Evolutionary conservation across 2,329 filamentous ascomycete species (phyloP).

Genomic region (Xylariomycetidae sp.): DNA sequence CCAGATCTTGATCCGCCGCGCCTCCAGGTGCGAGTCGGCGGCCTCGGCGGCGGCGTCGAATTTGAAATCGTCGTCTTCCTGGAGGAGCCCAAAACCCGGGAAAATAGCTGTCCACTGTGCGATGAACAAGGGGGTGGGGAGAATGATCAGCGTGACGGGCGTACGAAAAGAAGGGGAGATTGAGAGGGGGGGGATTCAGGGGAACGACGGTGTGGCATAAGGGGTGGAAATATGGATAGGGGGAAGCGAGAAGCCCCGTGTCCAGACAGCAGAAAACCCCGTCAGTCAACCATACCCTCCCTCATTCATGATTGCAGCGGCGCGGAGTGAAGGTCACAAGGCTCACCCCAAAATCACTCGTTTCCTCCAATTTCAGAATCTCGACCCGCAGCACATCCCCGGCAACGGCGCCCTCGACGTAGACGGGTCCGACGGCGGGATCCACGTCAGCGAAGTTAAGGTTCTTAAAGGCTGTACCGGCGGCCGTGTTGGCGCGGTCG

Average conservation of each 20-base stretch:
- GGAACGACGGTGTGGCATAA: no score
- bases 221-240: no score
- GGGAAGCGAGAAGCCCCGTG: no score
- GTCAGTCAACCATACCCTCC: no score
- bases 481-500: slow-evolving; percentile 36
- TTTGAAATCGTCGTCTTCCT: slow-evolving; percentile 30
- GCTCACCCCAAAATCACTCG: slow-evolving; percentile 40
- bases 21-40: no score
- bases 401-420: slow-evolving; percentile 41
- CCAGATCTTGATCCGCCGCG: slow-evolving; percentile 51
- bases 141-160: no score
- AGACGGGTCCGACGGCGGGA: slow-evolving; percentile 47
- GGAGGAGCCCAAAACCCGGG: slow-evolving; percentile 44
- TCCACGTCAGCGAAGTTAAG: slow-evolving; percentile 39
- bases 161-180: no score
- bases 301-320: no score
- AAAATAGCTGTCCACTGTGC: slow-evolving; percentile 51
- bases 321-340: no score
- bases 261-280: no score
- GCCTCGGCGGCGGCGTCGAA: slow-evolving; percentile 35
- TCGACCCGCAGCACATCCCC: slow-evolving; percentile 50
- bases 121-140: no score
- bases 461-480: slow-evolving; percentile 32
- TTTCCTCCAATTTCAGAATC: slow-evolving; percentile 38
- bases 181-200: no score